Conservation (phyloP, 495 filamentous ascomycete genomes). For the Mycothermus thermophilus region DNA sequence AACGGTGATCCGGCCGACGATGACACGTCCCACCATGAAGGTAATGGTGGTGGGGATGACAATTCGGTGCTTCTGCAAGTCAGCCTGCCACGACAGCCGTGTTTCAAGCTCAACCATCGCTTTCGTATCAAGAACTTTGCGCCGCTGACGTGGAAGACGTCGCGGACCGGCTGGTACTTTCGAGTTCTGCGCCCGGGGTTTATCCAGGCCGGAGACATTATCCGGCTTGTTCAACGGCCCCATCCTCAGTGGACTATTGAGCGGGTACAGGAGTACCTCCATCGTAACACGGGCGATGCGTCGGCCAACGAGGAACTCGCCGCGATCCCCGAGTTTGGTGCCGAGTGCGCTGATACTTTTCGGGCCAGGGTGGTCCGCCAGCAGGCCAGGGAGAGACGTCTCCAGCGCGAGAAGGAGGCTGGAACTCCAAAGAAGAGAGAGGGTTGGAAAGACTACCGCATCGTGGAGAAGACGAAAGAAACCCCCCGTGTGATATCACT, state of each 20-base stretch:
- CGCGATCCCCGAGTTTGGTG: conserved; percentile 32
- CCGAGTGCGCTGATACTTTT: conserved; percentile 30
- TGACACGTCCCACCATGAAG: not conserved
- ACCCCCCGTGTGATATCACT: conserved; percentile 30
- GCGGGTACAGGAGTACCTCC: conserved; percentile 40
- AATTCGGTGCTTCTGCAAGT: conserved; percentile 16
- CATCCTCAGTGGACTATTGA: conserved; percentile 43
- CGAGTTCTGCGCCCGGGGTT: conserved; percentile 33
- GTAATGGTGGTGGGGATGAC: not conserved
- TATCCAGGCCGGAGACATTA: conserved; percentile 34
- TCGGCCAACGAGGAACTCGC: conserved; percentile 34
- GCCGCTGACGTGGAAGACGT: conserved; percentile 34
- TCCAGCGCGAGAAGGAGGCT: conserved; percentile 7
- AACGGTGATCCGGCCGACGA: too few species aligned
- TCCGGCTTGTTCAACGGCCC: conserved; percentile 28
- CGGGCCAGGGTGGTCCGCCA: conserved; percentile 23
- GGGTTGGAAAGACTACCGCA: conserved; percentile 33
- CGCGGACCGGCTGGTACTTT: conserved; percentile 44
- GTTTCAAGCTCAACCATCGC: conserved; percentile 45
- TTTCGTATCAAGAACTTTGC: conserved; percentile 42
- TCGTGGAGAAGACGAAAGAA: conserved; percentile 30
- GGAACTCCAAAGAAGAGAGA: conserved; percentile 10
- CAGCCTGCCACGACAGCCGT: conserved; percentile 38
- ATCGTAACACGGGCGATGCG: conserved; percentile 29
- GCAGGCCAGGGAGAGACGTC: conserved; percentile 18